A percentile compares a stretch with the other conserved stretches of the same genome.
Evolutionary conservation across 202 grass and related monocot genomes (phyloP).

Genomic region (Setaria viridis): DNA sequence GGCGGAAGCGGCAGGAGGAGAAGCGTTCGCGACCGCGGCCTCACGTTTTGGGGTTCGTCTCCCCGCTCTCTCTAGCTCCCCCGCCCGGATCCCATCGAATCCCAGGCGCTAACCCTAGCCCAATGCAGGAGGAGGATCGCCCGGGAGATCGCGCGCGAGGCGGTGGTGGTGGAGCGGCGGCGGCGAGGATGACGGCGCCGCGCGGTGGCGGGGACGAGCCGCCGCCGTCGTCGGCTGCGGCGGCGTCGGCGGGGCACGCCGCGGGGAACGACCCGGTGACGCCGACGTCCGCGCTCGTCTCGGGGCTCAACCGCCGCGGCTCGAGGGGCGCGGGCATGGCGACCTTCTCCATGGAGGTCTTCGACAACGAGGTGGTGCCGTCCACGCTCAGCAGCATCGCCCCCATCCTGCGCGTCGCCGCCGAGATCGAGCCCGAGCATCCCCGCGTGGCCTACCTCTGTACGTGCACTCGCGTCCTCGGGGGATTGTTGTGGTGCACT

Average conservation of each 20-base stretch:
- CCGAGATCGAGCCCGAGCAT: conserved; percentile 85
- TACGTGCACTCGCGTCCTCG: conserved; percentile 37
- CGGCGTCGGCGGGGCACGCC: conserved; percentile 28
- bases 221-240: conserved; percentile 29
- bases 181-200: conserved; percentile 52
- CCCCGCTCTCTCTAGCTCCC: neutral
- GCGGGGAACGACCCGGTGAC: conserved; percentile 43
- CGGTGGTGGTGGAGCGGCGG: conserved; percentile 34
- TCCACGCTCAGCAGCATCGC: conserved; percentile 80
- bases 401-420: conserved; percentile 86
- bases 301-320: conserved; percentile 65
- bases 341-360: conserved; percentile 94
- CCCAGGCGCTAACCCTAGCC: conserved; percentile 26
- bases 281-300: conserved; percentile 32
- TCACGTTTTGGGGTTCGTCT: conserved; percentile 41
- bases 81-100: neutral
- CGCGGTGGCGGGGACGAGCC: conserved; percentile 53
- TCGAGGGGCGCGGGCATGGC: conserved; percentile 77
- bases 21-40: conserved; percentile 34
- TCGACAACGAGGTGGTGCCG: conserved; percentile 93
- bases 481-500: conserved; percentile 2
- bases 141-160: conserved; percentile 17
- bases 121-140: conserved; percentile 50
- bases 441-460: conserved; percentile 94
- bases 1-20: conserved; percentile 40